These are phyloP conservation scores for Chaetomiaceae sp. DNA, from an alignment of 2,329 filamentous ascomycete species.

Conservation along the genomic window DNA sequence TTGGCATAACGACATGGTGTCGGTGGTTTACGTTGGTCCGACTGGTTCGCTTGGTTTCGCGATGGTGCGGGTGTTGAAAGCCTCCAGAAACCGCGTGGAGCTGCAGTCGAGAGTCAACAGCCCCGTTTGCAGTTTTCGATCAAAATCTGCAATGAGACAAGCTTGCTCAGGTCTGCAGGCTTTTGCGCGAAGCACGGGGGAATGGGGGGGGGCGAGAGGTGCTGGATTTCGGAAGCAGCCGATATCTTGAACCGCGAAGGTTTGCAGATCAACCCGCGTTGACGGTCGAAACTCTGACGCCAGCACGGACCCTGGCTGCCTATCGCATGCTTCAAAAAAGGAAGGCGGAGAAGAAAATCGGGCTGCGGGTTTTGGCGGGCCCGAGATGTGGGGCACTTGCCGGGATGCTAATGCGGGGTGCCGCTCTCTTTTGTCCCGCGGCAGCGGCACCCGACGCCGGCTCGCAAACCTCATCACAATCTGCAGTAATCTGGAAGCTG, in stretches of 20 bases:
- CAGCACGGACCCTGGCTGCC: slow-evolving; percentile 3
- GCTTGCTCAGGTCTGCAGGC: neutral
- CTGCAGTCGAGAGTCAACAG: too few relatives aligned
- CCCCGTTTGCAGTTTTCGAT: too few relatives aligned
- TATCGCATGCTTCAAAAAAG: neutral
- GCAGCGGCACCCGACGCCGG: too few relatives aligned
- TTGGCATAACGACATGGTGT: slow-evolving; percentile 76
- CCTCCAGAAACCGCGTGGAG: neutral
- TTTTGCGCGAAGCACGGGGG: neutral
- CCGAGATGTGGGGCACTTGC: neutral
- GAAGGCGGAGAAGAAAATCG: slow-evolving; percentile 10
- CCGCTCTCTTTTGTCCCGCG: neutral
- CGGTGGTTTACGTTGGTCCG: neutral
- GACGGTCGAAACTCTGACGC: neutral
- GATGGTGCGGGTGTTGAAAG: neutral
- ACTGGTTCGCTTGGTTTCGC: neutral
- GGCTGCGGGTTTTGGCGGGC: neutral
- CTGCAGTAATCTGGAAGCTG: too few relatives aligned
- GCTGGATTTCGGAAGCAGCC: neutral
- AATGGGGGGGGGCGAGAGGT: neutral
- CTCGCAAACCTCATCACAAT: too few relatives aligned
- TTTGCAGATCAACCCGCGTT: neutral
- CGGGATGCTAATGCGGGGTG: too few relatives aligned
- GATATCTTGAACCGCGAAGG: neutral
- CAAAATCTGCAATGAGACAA: neutral